Evolutionary conservation across 1,284 basidiomycete species (phyloP).

Genomic region (Tylopilus orsonianus): DNA sequence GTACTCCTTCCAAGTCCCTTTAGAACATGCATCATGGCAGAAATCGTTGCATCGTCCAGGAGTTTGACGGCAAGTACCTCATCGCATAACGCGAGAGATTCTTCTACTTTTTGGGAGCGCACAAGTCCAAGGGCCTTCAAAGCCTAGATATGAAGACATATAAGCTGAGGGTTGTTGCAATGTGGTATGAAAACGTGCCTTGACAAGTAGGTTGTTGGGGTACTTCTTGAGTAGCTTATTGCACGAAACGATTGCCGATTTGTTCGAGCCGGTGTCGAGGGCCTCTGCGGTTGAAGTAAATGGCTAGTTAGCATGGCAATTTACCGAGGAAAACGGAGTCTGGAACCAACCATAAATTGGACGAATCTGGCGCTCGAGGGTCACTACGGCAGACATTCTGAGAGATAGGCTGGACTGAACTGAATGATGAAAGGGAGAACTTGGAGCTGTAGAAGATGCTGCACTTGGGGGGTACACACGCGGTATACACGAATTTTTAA

Average conservation of each 20-base stretch:
- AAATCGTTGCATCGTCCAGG: constrained; percentile 67
- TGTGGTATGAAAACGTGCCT: constrained; percentile 44
- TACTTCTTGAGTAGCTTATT: constrained; percentile 84
- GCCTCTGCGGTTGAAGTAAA: constrained; percentile 53
- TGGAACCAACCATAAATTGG: constrained; percentile 68
- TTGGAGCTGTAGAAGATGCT: neutral
- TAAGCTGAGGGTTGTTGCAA: neutral
- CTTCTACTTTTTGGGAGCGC: constrained; percentile 78
- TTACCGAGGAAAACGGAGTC: neutral
- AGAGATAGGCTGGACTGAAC: neutral
- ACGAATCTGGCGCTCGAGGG: constrained; percentile 75
- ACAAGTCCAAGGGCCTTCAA: constrained; percentile 83
- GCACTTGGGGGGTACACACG: constrained; percentile 8
- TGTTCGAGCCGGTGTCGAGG: constrained; percentile 80
- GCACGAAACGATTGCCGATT: constrained; percentile 78
- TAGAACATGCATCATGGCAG: constrained; percentile 79
- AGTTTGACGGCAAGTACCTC: constrained; percentile 72
- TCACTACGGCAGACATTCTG: constrained; percentile 43
- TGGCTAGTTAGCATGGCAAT: constrained; percentile 9
- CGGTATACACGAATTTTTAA: constrained; percentile 28
- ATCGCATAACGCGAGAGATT: constrained; percentile 74
- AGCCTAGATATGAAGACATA: constrained; percentile 41
- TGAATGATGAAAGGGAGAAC: constrained; percentile 1
- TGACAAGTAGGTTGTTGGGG: constrained; percentile 68
- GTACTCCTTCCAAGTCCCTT: constrained; percentile 72